Evolutionary conservation across 352 stramenopile genomes (phyloP), one percentile per base, ranked within the genome.

Genomic region (Phytopythium cucurbitacearum): DNA sequence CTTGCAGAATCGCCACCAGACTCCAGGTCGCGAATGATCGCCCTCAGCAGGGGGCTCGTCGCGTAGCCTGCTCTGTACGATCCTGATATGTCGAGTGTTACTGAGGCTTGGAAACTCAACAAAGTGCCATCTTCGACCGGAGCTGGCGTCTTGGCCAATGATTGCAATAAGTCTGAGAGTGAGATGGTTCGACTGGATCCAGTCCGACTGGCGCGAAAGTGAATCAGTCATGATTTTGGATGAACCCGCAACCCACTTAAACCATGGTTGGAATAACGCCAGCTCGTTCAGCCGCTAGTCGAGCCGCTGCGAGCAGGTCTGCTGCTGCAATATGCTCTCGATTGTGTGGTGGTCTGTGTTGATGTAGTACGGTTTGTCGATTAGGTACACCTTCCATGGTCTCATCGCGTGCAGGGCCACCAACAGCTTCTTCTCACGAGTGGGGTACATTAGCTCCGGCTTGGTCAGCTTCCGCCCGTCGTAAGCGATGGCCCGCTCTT

Each of bases 351-450:
- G 57, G 44, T 63, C 50, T 1, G 50, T 59, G 12, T 63, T 42
- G 2, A 63, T 16, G 21, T 39, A 60, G 32, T 60, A 64, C 13
- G 47, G 47, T 15, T 38, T 47, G 40, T 56, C 50, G 32, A 56
- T 45, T 40, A 50, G 34, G 32, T 66, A 66, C 4, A 55, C 42
- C 0, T 48, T 53, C 53, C 59, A 59, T 1, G 36, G 35, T 3
- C 39, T n/a, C 59, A 58, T 66, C 1, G 53, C 53, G 37, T 62
- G 37, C 5, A 66, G 32, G 0, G 44, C 49, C 2, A 42, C 53
- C 7, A 66, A 33, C 1, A 66, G 21, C 32, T 62, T 53, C 12
- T 62, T 61, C n/a, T 62, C 59, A 10, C 51, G 51, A 5, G 51
- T 57, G 7, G 51, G n/a, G 15, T 66, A 66, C 4, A 58, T 54